Base-by-base conservation (phyloP, 352 stramenopile species). In the Pythium apleroticum region DNA sequence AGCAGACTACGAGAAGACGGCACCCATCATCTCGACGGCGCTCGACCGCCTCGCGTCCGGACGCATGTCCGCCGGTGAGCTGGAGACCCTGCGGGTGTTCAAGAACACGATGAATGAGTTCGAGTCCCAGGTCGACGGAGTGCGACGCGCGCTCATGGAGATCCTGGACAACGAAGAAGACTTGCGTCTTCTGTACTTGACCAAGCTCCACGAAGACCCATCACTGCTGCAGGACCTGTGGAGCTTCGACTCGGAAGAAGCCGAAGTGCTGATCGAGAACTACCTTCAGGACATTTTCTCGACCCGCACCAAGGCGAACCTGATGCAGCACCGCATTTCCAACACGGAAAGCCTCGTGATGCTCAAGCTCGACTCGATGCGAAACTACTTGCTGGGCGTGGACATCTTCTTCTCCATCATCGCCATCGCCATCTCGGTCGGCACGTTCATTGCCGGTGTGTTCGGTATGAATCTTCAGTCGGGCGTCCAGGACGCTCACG, bases 221-320 rank as follows among this genome's bases (percentile, higher is more conserved):
- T 75, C 72, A 35, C 66, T 87, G 17, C 56, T 88, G 14, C 74
- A 66, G 19, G 76, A 88, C 25, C 37, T 88, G 25, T 89, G 77
- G 62, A 86, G 77, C 46, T 87, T 88, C 12, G 81, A 91, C 61
- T 87, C 80, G 9, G 81, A 91, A 63, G 80, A 89, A 69, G 81
- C 81, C 22, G 81, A 91, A 74, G 78, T 85, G 24, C 30, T 91
- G 39, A 84, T 91, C 57, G 80, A 91, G 58, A 89, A 84, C 49
- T 91, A 91, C 43, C 65, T 91, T 10, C 80, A 89, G 71, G 82
- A 93, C 45, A 93, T 93, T 41, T 88, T 89, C 58, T 89, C 84
- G 25, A 93, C 80, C 5, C 78, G 80, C 17, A 90, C 84, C 1
- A 88, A 90, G 66, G 81, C 77, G 3, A 74, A 68, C 24, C 52